These are phyloP conservation scores for Epichloe coenophiala DNA, from an alignment of 2,329 filamentous ascomycete species.

Conservation along the genomic window DNA sequence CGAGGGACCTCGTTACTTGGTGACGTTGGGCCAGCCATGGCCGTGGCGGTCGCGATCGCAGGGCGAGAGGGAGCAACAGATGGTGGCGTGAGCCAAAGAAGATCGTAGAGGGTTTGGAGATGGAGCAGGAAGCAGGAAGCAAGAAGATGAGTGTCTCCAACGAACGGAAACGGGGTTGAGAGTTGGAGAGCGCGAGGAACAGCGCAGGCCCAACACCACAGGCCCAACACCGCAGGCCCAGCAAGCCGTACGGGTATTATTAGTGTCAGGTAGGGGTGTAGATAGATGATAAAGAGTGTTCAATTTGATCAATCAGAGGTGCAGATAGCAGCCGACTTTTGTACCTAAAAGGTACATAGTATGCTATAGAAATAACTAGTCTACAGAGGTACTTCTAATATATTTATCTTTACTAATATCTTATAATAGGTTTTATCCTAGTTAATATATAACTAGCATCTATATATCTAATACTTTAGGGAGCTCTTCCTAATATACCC, in stretches of 20 bases:
- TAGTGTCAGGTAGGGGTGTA: too few relatives aligned
- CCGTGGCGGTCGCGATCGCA: constrained; percentile 3
- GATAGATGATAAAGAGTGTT: too few relatives aligned
- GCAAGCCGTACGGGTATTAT: background rate
- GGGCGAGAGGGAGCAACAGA: background rate
- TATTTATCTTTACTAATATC: too few relatives aligned
- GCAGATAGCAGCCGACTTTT: too few relatives aligned
- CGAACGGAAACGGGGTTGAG: background rate
- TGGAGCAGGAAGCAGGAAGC: background rate
- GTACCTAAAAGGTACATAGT: too few relatives aligned
- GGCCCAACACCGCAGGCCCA: background rate
- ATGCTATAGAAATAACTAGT: too few relatives aligned
- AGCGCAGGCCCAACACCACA: background rate
- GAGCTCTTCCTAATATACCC: too few relatives aligned
- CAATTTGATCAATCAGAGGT: too few relatives aligned
- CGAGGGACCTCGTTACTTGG: constrained; percentile 44
- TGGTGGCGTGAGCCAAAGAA: background rate
- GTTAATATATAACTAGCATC: too few relatives aligned
- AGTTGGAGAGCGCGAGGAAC: background rate
- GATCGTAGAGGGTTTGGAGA: background rate
- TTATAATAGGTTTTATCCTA: too few relatives aligned
- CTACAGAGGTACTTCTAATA: too few relatives aligned
- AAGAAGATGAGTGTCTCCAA: background rate
- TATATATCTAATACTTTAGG: too few relatives aligned
- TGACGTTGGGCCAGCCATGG: constrained; percentile 44